phyloP scores from a whole-genome alignment of 78 protist genomes.

The Dictyostelium citrinum region DNA sequence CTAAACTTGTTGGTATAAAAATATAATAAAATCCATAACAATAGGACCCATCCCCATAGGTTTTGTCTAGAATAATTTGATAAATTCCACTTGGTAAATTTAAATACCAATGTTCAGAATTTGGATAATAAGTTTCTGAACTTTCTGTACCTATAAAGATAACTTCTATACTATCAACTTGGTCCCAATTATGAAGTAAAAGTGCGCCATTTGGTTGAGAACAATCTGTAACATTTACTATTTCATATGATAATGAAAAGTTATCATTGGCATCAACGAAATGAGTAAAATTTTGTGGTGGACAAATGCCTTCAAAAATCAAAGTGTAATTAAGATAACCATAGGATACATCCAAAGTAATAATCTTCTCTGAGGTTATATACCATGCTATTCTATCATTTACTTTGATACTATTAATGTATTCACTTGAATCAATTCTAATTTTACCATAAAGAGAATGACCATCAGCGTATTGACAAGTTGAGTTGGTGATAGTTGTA shows the following conservation, averaged over 20 bases:
- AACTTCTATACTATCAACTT: background rate
- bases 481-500: background rate
- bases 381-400: too few species aligned
- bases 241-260: background rate
- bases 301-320: background rate
- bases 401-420: too few species aligned
- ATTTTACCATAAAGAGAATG: background rate
- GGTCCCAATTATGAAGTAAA: background rate
- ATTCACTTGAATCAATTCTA: background rate
- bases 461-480: background rate
- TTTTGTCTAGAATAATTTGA: background rate
- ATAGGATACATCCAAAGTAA: too few species aligned
- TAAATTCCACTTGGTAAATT: background rate
- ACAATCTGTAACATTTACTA: background rate
- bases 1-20: background rate
- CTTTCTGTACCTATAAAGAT: too few species aligned
- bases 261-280: background rate
- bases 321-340: background rate
- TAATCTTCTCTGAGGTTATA: too few species aligned
- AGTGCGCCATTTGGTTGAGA: background rate
- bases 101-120: background rate
- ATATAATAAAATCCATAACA: background rate
- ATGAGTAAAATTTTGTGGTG: background rate
- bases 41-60: background rate
- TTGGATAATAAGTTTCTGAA: too few species aligned